These are phyloP conservation scores for Chlorella sp. DNA, from an alignment of 139 green algal genomes.

Conservation along the genomic window DNA sequence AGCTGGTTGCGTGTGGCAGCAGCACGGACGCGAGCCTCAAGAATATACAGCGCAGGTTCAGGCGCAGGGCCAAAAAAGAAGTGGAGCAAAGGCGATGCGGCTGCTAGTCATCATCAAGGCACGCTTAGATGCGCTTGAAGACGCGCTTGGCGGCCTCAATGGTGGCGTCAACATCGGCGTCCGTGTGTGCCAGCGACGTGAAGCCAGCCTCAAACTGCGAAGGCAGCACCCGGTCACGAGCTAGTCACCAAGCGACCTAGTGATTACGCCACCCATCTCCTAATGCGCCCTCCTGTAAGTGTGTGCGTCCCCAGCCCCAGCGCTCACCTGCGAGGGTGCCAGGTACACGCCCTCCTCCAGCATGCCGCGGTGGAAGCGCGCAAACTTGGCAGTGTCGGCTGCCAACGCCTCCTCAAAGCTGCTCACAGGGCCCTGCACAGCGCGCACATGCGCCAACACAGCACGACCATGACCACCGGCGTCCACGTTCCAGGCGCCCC, in stretches of 20 bases:
- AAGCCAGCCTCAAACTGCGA: slow-evolving; percentile 83
- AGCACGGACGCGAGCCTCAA: too few species aligned
- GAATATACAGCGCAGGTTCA: too few species aligned
- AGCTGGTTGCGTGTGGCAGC: too few species aligned
- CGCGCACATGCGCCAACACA: too few species aligned
- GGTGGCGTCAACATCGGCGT: slow-evolving; percentile 92
- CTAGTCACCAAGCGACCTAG: too few species aligned
- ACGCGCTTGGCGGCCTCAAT: slow-evolving; percentile 79
- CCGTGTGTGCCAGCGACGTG: slow-evolving; percentile 88
- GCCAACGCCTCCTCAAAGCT: slow-evolving; percentile 85
- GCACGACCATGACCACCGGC: too few species aligned
- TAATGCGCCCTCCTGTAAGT: not conserved
- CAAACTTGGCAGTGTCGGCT: slow-evolving; percentile 93
- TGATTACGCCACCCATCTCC: too few species aligned
- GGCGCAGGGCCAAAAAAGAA: too few species aligned
- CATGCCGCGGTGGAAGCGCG: slow-evolving; percentile 93
- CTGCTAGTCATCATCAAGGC: too few species aligned
- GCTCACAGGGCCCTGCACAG: slow-evolving; percentile 63
- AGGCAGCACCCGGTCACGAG: not conserved
- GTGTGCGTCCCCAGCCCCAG: not conserved
- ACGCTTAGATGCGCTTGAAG: slow-evolving; percentile 60
- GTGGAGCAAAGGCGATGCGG: too few species aligned
- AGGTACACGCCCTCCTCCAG: slow-evolving; percentile 97
- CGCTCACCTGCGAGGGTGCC: slow-evolving; percentile 78
- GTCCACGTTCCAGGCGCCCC: too few species aligned